These are phyloP conservation scores for Fomitopsis betulina DNA, from an alignment of 1,284 basidiomycete species.

Conservation along the genomic window DNA sequence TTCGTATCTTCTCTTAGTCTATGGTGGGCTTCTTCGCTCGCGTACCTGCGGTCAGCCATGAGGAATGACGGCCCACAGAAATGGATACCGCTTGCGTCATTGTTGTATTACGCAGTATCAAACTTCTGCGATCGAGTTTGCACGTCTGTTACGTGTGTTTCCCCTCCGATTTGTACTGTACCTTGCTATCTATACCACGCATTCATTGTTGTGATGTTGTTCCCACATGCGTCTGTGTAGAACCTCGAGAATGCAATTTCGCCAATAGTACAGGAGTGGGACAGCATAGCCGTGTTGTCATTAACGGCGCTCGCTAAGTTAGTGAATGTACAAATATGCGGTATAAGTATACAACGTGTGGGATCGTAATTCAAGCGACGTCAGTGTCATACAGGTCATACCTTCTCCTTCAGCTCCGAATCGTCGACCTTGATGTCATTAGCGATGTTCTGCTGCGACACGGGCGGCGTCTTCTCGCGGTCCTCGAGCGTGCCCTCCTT, in stretches of 20 bases:
- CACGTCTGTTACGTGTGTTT: background rate
- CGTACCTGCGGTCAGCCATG: background rate
- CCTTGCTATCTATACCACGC: background rate
- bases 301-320: background rate
- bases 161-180: background rate
- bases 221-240: no score
- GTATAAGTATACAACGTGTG: background rate
- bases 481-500: conserved; percentile 17
- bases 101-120: background rate
- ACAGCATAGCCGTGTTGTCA: background rate
- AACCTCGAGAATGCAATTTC: no score
- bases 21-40: background rate
- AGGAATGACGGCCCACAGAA: background rate
- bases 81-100: background rate
- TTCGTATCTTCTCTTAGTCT: background rate
- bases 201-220: background rate
- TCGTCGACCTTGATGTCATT: conserved; percentile 8
- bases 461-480: background rate
- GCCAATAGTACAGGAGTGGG: no score
- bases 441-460: background rate
- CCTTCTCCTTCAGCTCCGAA: conserved; percentile 1
- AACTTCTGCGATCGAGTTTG: background rate
- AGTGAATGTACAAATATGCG: background rate
- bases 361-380: background rate
- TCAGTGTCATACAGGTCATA: background rate